Evolutionary conservation across 257 asterid species (phyloP), one percentile per base, ranked within the genome.

Genomic region (Solanum microdontum): DNA sequence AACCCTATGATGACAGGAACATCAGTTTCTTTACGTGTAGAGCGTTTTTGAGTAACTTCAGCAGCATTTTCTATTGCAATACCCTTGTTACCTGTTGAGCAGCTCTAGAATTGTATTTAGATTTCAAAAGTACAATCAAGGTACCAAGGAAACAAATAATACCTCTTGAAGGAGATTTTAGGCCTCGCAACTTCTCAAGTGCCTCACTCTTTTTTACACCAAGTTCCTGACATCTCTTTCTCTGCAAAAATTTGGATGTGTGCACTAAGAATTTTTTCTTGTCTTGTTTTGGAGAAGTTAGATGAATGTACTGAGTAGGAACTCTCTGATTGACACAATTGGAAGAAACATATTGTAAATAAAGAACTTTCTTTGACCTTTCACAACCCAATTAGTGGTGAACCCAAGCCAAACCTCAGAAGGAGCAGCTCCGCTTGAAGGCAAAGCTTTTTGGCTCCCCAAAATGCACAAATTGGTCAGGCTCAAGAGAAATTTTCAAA

Each of bases 1-100:
- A 94, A 89, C 86, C 95, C 98, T 86, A 94, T 30, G 89, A 94
- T 36, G 80, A 94, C 66, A 93, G 92, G 91, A 70, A 86, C 88
- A 84, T 80, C 90, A 87, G 89, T 26, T 79, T 84, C 91, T 76
- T 58, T 77, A 83, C 86, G 86, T 69, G 60, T 85, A 89, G 55
- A 87, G 68, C 84, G 90, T 34, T 87, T 88, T 86, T 84, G 92
- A 88, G 88, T 87, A 87, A 66, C 89, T 79, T 87, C 94, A 48
- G 90, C 90, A 89, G 85, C 87, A 84, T 88, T 88, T 87, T 87
- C 90, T 21, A 85, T 89, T 73, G 89, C 89, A 84, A 84, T 82
- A 75, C 84, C 88, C 89, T 91, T 90, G 87, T 55, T 90, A 89
- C 90, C 94, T 93, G 93, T 86, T 86, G 86, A 91, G 62, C 58